Evolutionary conservation across 257 asterid species (phyloP).

Genomic region (Solanum peruvianum): DNA sequence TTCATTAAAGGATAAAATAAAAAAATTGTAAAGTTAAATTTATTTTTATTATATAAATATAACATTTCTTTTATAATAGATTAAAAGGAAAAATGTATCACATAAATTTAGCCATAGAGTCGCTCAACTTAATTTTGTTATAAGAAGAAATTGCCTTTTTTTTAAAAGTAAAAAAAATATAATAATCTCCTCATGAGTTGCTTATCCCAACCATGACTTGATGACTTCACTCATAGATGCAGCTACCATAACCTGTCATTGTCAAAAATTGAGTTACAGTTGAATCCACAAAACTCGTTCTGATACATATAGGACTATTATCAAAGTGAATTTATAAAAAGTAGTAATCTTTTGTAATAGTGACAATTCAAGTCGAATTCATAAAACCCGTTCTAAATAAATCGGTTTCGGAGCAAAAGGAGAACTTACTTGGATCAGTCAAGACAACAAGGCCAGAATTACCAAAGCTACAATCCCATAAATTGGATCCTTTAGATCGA

Average conservation of each 20-base stretch:
- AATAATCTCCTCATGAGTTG: not conserved
- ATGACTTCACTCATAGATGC: conserved; percentile 12
- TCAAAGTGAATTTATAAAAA: not conserved
- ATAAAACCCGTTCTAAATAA: not conserved
- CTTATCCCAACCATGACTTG: not conserved
- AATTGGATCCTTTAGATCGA: conserved; percentile 22
- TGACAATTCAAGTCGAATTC: not conserved
- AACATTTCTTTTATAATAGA: not conserved
- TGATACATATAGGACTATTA: not conserved
- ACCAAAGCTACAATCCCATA: conserved; percentile 33
- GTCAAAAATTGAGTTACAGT: not conserved
- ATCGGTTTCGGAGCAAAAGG: not conserved
- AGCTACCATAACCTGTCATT: conserved; percentile 40
- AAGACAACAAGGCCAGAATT: conserved; percentile 28
- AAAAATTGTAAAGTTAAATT: not conserved
- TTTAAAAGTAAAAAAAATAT: not conserved
- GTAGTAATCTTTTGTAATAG: not conserved
- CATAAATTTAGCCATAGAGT: not conserved
- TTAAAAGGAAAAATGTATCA: not conserved
- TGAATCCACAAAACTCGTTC: not conserved
- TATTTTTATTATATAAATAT: not conserved
- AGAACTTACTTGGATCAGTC: conserved; percentile 47
- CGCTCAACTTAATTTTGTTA: not conserved
- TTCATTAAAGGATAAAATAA: not conserved
- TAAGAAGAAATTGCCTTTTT: not conserved